A percentile compares a stretch with the other conserved stretches of the same genome.
Evolutionary conservation across 441 rosid species (phyloP).

Genomic region (Hura crepitans): DNA sequence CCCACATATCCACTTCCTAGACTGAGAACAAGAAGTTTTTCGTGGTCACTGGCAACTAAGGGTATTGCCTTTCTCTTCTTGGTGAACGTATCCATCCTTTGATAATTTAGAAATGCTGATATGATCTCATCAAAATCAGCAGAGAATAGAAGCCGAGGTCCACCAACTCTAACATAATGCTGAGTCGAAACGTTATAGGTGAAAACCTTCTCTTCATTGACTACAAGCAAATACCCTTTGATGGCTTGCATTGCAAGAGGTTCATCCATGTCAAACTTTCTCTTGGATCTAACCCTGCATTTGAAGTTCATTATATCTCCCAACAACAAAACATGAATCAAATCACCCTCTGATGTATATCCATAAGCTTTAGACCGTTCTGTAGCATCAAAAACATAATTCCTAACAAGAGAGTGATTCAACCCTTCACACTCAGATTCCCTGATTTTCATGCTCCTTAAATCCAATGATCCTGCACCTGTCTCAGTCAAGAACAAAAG

Average conservation of each 20-base stretch:
- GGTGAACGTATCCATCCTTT: slow-evolving; percentile 23
- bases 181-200: slow-evolving; percentile 80
- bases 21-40: slow-evolving; percentile 71
- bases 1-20: slow-evolving; percentile 74
- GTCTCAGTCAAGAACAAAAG: slow-evolving; percentile 79
- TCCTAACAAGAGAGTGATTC: slow-evolving; percentile 60
- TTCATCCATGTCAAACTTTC: slow-evolving; percentile 58
- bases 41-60: slow-evolving; percentile 78
- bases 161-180: slow-evolving; percentile 66
- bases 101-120: slow-evolving; percentile 62
- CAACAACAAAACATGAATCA: slow-evolving; percentile 68
- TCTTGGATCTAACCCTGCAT: slow-evolving; percentile 87
- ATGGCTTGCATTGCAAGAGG: slow-evolving; percentile 71
- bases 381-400: slow-evolving; percentile 68
- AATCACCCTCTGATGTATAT: slow-evolving; percentile 71
- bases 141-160: slow-evolving; percentile 73
- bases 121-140: slow-evolving; percentile 74
- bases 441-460: slow-evolving; percentile 78
- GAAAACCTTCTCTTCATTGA: slow-evolving; percentile 58
- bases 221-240: slow-evolving; percentile 77
- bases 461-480: slow-evolving; percentile 91
- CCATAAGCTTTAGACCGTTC: slow-evolving; percentile 96
- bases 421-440: slow-evolving; percentile 89
- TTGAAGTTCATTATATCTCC: slow-evolving; percentile 91
- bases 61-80: slow-evolving; percentile 42